Percentiles rank a stretch among this genome's conserved stretches.
Evolutionary conservation across 352 stramenopile species (phyloP).

Genomic region (Phytophthora boehmeriae): DNA sequence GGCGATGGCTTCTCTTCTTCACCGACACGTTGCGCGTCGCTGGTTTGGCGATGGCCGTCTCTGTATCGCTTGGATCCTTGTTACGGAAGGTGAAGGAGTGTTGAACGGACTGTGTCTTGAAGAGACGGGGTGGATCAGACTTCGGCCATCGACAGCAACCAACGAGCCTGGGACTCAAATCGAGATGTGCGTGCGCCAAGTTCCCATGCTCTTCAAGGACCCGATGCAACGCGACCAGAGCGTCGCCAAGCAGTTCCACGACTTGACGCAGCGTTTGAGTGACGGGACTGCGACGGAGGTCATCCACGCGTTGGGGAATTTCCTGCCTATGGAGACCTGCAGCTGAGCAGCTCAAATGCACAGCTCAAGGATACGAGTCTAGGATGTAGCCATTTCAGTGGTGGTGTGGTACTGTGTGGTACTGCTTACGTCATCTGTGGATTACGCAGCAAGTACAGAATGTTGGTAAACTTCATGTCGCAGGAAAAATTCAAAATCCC

Average conservation of each 20-base stretch:
- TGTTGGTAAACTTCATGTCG: too few relatives aligned
- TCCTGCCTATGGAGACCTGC: too few relatives aligned
- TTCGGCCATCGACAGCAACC: not conserved
- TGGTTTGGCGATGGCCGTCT: conserved; percentile 41
- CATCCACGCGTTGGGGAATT: too few relatives aligned
- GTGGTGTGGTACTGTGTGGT: too few relatives aligned
- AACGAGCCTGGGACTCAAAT: not conserved
- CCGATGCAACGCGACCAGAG: not conserved
- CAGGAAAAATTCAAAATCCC: too few relatives aligned
- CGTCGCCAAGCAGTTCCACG: not conserved
- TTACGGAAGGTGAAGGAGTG: conserved; percentile 28
- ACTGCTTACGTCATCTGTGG: too few relatives aligned
- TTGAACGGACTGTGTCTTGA: conserved; percentile 41
- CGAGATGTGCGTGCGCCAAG: conserved; percentile 1
- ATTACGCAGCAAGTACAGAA: too few relatives aligned
- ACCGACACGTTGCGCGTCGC: conserved; percentile 8
- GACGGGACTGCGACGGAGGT: not conserved
- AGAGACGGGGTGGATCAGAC: conserved; percentile 38
- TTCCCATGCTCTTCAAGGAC: not conserved
- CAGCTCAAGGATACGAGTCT: too few relatives aligned
- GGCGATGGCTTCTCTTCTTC: conserved; percentile 1
- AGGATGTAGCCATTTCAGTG: too few relatives aligned
- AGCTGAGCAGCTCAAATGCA: too few relatives aligned
- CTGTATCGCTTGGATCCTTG: conserved; percentile 45
- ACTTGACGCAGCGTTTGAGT: not conserved